Conservation (phyloP, 768 basidiomycete genomes). For the Sistotremastrum niveocremeum region DNA sequence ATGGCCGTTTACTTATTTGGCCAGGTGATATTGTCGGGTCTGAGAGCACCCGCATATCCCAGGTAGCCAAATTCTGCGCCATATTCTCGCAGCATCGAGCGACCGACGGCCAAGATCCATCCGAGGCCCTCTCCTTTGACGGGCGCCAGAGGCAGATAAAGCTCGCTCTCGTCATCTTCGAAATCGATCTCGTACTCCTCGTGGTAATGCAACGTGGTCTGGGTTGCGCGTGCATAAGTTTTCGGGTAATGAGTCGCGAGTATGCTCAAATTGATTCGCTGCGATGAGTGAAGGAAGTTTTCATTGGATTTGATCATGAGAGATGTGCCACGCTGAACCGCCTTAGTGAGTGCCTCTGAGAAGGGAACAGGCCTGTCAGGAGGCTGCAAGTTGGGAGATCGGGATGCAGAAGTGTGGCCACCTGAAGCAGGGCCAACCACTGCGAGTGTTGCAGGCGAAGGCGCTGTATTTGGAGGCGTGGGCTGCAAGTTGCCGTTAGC, state of each 20-base stretch:
- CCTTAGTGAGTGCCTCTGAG: slow-evolving; percentile 29
- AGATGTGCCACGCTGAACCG: slow-evolving; percentile 25
- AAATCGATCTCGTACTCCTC: slow-evolving; percentile 75
- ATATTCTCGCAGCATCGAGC: slow-evolving; percentile 75
- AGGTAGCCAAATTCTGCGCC: slow-evolving; percentile 62
- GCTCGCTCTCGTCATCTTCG: slow-evolving; percentile 74
- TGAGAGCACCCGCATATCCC: slow-evolving; percentile 18
- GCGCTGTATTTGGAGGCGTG: slow-evolving; percentile 4
- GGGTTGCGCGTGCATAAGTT: slow-evolving; percentile 62
- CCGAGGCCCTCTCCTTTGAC: slow-evolving; percentile 66
- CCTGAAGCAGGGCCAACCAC: neutral
- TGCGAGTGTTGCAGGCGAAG: neutral
- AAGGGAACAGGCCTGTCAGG: slow-evolving; percentile 26
- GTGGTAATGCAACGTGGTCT: slow-evolving; percentile 41
- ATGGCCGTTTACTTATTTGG: too few relatives aligned
- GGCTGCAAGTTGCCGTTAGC: too few relatives aligned
- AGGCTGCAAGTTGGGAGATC: slow-evolving; percentile 25
- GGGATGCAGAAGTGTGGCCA: slow-evolving; percentile 2
- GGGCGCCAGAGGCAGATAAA: slow-evolving; percentile 72
- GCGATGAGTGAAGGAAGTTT: slow-evolving; percentile 23
- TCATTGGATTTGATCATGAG: neutral
- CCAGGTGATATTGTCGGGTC: too few relatives aligned
- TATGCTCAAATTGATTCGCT: slow-evolving; percentile 47
- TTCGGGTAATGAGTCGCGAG: slow-evolving; percentile 60
- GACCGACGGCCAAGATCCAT: slow-evolving; percentile 81